Conservation (phyloP, 176 grass and related monocot species). For the Urochloa ruziziensis region DNA sequence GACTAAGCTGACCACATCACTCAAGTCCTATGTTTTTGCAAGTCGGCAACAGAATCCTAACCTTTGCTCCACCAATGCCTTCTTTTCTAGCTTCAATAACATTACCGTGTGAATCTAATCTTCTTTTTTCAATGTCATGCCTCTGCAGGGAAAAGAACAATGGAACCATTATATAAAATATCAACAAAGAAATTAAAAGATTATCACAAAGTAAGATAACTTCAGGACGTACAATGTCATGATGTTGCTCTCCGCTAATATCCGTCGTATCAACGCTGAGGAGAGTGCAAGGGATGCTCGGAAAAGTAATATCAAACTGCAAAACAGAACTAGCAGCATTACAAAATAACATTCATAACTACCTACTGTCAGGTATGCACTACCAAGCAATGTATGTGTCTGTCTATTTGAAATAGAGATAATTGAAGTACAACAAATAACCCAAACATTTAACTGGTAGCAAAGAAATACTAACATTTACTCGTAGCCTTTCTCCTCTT, state of each 20-base stretch:
- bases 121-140: conserved; percentile 84
- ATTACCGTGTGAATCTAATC: conserved; percentile 64
- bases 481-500: conserved; percentile 87
- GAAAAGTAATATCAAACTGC: conserved; percentile 97
- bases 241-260: conserved; percentile 95
- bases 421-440: not conserved
- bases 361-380: not conserved
- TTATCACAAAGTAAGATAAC: conserved; percentile 21
- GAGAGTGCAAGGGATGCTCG: conserved; percentile 83
- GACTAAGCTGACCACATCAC: not conserved
- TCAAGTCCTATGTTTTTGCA: not conserved
- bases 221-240: conserved; percentile 71
- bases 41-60: conserved; percentile 36
- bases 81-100: conserved; percentile 81
- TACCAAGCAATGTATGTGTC: too few species aligned
- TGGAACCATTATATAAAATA: conserved; percentile 9
- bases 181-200: conserved; percentile 7
- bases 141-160: conserved; percentile 51
- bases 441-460: conserved; percentile 1
- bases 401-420: conserved; percentile 11
- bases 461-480: conserved; percentile 58
- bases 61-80: conserved; percentile 86
- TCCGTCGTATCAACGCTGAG: conserved; percentile 86
- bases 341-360: conserved; percentile 3
- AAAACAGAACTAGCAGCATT: conserved; percentile 46